Base-by-base conservation (phyloP, 169 alveolate species). In the Plasmodium coatneyi region DNA sequence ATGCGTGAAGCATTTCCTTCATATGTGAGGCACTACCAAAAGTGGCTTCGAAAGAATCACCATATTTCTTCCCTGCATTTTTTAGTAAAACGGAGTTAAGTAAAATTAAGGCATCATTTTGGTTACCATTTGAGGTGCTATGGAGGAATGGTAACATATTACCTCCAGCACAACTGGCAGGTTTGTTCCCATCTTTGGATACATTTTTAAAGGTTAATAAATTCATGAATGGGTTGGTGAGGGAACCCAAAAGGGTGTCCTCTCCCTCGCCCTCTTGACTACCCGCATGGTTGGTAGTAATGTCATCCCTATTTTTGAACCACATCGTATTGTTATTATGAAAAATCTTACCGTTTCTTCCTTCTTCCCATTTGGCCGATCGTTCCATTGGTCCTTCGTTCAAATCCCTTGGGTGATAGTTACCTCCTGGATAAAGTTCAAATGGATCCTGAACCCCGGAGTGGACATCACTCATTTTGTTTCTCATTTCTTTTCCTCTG, bases 391-490 rank as follows among this genome's bases (percentile, higher is more conserved):
- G 52, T 39, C 66, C 71, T 46, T 66, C 60, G 72, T 66, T 66
- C 7, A 32, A 22, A 56, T 60, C 80, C n/a, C 70, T 41, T 3
- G 3, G 7, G 54, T 83, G 34, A 32, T 71, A 16, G 9, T 19
- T 22, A 71, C 25, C 74, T 43, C 39, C 78, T 22, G 80, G 25
- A 43, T 83, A 83, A 2, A 71, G 71, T 71, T 66, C 92, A 83
- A 83, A 83, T n/a, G 92, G 92, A 46, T 83, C 92, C 71, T 83
- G 43, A 39, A 83, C 32, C 28, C 5, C 28, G 19, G 71, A 41
- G 30, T 83, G 46, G 76, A 66, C 2, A 14, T n/a, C 54, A 41
- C 78, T 70, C 66, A 56, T 7, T 30, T 25, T 19, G 34, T 66
- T 71, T 39, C 43, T 79, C 0, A 36, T 79, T 79, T 79, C 84